These are phyloP conservation scores for Candida insectorum DNA, from an alignment of 805 yeast species.

Conservation along the genomic window DNA sequence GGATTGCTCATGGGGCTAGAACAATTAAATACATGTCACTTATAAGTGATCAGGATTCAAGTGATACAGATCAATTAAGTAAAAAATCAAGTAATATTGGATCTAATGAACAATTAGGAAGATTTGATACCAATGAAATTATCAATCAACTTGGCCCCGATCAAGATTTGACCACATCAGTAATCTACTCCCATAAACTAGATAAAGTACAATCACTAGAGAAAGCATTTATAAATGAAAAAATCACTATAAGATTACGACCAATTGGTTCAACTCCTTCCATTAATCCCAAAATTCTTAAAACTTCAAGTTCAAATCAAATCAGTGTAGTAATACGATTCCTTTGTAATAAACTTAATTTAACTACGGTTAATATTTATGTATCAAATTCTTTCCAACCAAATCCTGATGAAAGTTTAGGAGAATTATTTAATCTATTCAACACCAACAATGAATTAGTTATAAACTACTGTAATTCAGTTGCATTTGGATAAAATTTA, in stretches of 20 bases:
- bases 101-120: no score
- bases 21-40: no score
- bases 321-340: conserved; percentile 46
- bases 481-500: conserved; percentile 36
- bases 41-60: no score
- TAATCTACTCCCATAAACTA: no score
- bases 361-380: conserved; percentile 26
- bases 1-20: no score
- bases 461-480: conserved; percentile 34
- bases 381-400: conserved; percentile 42
- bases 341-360: conserved; percentile 36
- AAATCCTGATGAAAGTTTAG: conserved; percentile 36
- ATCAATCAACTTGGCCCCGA: no score
- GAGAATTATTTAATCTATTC: conserved; percentile 27
- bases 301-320: conserved; percentile 45
- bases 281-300: conserved; percentile 48
- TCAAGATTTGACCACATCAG: no score
- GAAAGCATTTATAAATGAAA: conserved; percentile 12
- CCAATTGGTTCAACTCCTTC: conserved; percentile 58
- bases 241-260: conserved; percentile 51
- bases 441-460: conserved; percentile 33
- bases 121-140: no score
- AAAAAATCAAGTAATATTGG: no score
- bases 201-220: no score
- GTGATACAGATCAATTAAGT: no score